Conservation (phyloP, 495 filamentous ascomycete genomes). For the Aspergillus carlsbadensis region DNA sequence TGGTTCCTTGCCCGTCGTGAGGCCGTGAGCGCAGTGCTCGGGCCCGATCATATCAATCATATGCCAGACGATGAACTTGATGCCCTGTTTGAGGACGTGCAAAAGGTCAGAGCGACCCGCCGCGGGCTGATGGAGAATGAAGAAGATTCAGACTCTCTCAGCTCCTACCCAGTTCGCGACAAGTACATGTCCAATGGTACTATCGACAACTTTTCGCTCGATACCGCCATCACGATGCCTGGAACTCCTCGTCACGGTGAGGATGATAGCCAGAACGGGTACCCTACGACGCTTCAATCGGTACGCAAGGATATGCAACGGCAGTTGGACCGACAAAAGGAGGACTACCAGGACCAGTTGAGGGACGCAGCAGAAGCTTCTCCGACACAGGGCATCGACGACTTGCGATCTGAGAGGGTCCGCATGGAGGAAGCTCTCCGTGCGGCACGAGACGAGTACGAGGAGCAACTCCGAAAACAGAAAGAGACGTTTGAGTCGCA, state of each 20-base stretch:
- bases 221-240: slow-evolving; percentile 91
- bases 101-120: slow-evolving; percentile 78
- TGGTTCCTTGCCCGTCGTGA: slow-evolving; percentile 95
- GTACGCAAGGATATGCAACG: slow-evolving; percentile 85
- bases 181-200: slow-evolving; percentile 97
- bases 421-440: slow-evolving; percentile 83
- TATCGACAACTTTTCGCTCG: slow-evolving; percentile 92
- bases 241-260: slow-evolving; percentile 81
- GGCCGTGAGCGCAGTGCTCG: slow-evolving; percentile 84
- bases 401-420: slow-evolving; percentile 78
- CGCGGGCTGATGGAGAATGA: slow-evolving; percentile 72
- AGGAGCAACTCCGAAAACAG: slow-evolving; percentile 72
- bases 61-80: slow-evolving; percentile 94
- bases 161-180: slow-evolving; percentile 83
- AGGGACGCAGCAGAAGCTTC: slow-evolving; percentile 73
- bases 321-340: slow-evolving; percentile 82
- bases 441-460: slow-evolving; percentile 81
- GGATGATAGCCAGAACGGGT: slow-evolving; percentile 54
- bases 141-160: slow-evolving; percentile 85
- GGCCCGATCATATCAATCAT: slow-evolving; percentile 84
- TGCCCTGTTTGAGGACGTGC: slow-evolving; percentile 91
- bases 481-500: slow-evolving; percentile 73
- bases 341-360: slow-evolving; percentile 75
- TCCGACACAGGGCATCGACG: slow-evolving; percentile 75
- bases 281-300: slow-evolving; percentile 67